Evolutionary conservation across 106 monocot species (phyloP), one percentile per base, ranked within the genome.

Genomic region (Apostasia shenzhenica): DNA sequence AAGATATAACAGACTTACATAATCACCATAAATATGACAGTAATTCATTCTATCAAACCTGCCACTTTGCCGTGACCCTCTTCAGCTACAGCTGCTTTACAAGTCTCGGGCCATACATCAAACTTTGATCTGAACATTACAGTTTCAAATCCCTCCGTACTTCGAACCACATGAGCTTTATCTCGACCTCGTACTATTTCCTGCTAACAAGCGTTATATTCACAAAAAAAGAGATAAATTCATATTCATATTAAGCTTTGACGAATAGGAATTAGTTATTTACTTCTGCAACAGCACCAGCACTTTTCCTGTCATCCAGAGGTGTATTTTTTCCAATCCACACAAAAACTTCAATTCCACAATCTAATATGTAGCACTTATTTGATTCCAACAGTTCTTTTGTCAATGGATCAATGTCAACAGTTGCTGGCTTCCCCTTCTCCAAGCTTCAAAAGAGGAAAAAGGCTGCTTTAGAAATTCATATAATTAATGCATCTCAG

Each of bases 21-120:
- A 45, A 48, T 3, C 44, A 73, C 46, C 47, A 48, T 38, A 53
- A 62, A 67, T 57, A 40, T 12, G 7, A 48, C 11, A 26, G 26
- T 26, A 26, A 26, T 26, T 26, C 26, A 6, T 38, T 1, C 41
- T 10, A 43, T 57, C 73, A 70, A 8, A 92, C 95, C 95, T 84
- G 91, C 92, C 73, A 95, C 91, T 86, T 95, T 95, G 66, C 91
- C 86, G 71, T 84, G 78, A 53, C 91, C 88, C 65, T 89, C 95
- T 72, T 92, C 88, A 8, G 95, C 78, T 72, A 70, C 84, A 72
- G 84, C 71, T 26, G 76, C 75, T 64, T 78, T 82, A 74, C 75
- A 63, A 60, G 77, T 80, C 61, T 73, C 63, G 54, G 93, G 75
- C 89, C 93, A 93, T 64, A 73, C 14, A 41, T 71, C 73, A 81